Evolutionary conservation across 768 basidiomycete genomes (phyloP), one percentile per base, ranked within the genome.

Genomic region (Leucocoprinus sp.): DNA sequence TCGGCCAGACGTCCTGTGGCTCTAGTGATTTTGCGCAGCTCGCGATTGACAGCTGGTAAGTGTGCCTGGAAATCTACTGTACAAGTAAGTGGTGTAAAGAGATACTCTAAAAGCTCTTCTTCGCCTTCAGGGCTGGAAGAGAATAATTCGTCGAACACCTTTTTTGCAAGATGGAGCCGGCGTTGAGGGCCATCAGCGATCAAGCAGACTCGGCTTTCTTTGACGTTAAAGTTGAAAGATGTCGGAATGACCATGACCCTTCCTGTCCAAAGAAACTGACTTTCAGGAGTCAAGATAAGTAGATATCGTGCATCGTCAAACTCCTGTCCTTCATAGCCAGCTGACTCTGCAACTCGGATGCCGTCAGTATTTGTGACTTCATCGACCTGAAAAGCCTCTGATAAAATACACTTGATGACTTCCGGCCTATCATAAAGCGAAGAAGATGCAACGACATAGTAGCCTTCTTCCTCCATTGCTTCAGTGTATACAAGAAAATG

Each of bases 401-500:
- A 71, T 8, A 99, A 73, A 22, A 98, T 82, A 34, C 82, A 78
- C 4, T 79, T 79, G 52, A 97, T 84, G 34, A 76, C 66, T 8
- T 85, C 82, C 0, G 86, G 82, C 9, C 81, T 78, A 39, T 88
- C 82, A 54, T 77, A 82, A 8, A 98, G 74, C 4, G 77, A 75
- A 3, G 70, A 75, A 12, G 89, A 81, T 6, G 89, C 95, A 44
- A 99, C 71, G 50, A 98, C 80, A 59, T 97, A 99, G 8, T 84
- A 79, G 4, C 91, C 92, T n/a, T 95, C 84, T 54, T 84, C 81
- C 62, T 95, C 92, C 60, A 85, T 84, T 4, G 66, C 66, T 43
- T 83, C 78, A 1, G 95, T 96, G 63, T 96, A 95, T 36, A 99
- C 88, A 47, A 99, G 79, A 64, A 93, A 84, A 60, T 98, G 93